These are phyloP conservation scores for Collybia sp. DNA, from an alignment of 768 basidiomycete species.

Conservation along the genomic window DNA sequence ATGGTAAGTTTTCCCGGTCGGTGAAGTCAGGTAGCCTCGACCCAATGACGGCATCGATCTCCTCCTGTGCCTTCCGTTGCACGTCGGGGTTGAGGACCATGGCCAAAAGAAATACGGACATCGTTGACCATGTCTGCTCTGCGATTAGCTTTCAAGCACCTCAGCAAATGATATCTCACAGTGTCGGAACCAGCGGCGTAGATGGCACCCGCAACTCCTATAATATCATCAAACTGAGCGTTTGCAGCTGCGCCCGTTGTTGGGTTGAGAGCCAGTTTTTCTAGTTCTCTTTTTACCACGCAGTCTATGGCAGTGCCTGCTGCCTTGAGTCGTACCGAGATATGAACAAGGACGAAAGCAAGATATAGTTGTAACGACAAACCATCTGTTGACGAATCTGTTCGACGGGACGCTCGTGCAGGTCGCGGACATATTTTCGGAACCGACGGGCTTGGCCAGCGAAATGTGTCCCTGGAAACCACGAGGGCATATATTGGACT, in stretches of 20 bases:
- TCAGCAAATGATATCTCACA: not conserved
- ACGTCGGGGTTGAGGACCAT: constrained; percentile 23
- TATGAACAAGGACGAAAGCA: no score
- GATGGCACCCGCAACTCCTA: not conserved
- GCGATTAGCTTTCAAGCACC: not conserved
- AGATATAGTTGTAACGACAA: not conserved
- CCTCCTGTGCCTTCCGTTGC: constrained; percentile 21
- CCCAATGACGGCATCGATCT: constrained; percentile 20
- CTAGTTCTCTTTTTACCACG: no score
- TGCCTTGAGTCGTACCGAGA: constrained; percentile 5
- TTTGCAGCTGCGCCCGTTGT: no score
- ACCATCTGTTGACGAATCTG: constrained; percentile 22
- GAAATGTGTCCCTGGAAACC: constrained; percentile 34
- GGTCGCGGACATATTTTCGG: constrained; percentile 17
- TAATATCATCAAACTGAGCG: not conserved
- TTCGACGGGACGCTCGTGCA: constrained; percentile 27
- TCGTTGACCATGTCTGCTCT: constrained; percentile 8
- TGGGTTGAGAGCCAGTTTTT: no score
- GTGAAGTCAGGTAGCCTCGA: constrained; percentile 12
- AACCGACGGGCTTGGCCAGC: constrained; percentile 25
- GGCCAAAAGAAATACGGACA: constrained; percentile 20
- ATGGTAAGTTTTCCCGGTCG: constrained; percentile 9
- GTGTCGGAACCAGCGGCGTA: constrained; percentile 3
- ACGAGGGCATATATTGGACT: constrained; percentile 35
- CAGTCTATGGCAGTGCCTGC: not conserved